Percentiles rank a stretch among this genome's conserved stretches.
Evolutionary conservation across 2,329 filamentous ascomycete species (phyloP).

Genomic region (Pseudogymnoascus sp.): DNA sequence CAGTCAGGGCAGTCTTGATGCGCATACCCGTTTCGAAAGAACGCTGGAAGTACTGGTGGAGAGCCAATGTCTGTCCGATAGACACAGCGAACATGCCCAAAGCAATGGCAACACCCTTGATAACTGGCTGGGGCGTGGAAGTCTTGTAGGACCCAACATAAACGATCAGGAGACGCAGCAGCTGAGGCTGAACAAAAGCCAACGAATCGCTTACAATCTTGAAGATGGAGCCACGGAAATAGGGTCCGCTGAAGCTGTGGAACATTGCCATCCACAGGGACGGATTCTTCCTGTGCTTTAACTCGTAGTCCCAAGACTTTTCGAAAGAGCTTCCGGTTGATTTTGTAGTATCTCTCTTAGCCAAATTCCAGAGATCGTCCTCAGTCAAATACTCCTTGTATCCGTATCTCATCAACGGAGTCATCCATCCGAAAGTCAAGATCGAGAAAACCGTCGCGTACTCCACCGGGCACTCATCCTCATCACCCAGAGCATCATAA

Average conservation of each 20-base stretch:
- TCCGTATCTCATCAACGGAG: constrained; percentile 89
- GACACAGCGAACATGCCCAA: constrained; percentile 88
- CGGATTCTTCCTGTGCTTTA: constrained; percentile 59
- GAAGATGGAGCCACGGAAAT: constrained; percentile 73
- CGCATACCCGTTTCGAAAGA: constrained; percentile 95
- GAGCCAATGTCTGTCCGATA: constrained; percentile 75
- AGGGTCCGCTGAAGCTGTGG: constrained; percentile 77
- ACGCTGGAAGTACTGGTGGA: constrained; percentile 97
- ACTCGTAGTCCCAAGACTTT: constrained; percentile 67
- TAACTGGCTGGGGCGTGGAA: constrained; percentile 62
- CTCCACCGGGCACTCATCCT: constrained; percentile 65
- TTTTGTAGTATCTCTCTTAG: constrained; percentile 71
- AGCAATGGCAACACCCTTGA: constrained; percentile 80
- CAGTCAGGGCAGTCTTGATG: constrained; percentile 83
- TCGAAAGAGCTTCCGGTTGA: constrained; percentile 65
- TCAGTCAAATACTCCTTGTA: constrained; percentile 90
- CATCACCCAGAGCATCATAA: constrained; percentile 61
- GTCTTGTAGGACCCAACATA: constrained; percentile 73
- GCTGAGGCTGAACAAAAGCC: constrained; percentile 84
- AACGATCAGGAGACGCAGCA: constrained; percentile 73
- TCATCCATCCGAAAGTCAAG: constrained; percentile 98
- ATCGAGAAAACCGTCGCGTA: constrained; percentile 92
- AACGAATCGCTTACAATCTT: constrained; percentile 83
- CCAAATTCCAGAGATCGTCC: constrained; percentile 90
- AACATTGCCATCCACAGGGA: constrained; percentile 84